Base-by-base conservation (phyloP, 495 filamentous ascomycete species). In the Choiromyces venosus region DNA sequence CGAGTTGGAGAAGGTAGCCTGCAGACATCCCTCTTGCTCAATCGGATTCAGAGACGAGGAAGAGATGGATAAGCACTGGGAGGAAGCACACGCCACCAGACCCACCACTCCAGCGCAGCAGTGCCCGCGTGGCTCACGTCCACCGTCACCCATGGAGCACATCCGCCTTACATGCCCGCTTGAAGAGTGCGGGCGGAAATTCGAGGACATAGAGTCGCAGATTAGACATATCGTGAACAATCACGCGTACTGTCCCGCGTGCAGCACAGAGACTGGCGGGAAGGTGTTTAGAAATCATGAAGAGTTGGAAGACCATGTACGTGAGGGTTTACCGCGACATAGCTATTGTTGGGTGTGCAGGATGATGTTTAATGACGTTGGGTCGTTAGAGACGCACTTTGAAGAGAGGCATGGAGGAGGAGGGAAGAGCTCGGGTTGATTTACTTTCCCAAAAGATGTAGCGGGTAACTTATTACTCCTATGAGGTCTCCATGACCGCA, bases 271-370 rank as follows among this genome's bases (percentile, higher is more conserved):
- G 36, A 66, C 44, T 29, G 74, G 69, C 10, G 44, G 39, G 14
- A 72, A 70, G 73, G 37, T 66, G 7, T 77, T 77, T 69, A 76
- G 42, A 16, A 67, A 76, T 42, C 69, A 67, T 5, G 61, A 74
- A 70, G 75, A 77, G 19, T 42, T 65, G 37, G 73, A 77, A 64
- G 69, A 65, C 16, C 75, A 77, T 69, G 66, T 77, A 35, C 67
- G 75, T 37, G 66, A 61, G 21, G 65, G 64, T 19, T 29, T 66
- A 21, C 69, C 40, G 6, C 65, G 42, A 9, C 75, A 77, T 33
- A 37, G 69, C 38, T 77, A 77, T 68, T 77, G 75, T 19, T 72
- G 75, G 75, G 33, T 76, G 38, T 77, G 75, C 21, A 18, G 69
- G 38, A 74, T 76, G 33, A 37, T 76, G 66, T 77, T 77, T 69